A percentile compares a stretch with the other conserved stretches of the same genome.
Evolutionary conservation across 805 yeast species (phyloP).

Genomic region (Teunomyces cretensis): DNA sequence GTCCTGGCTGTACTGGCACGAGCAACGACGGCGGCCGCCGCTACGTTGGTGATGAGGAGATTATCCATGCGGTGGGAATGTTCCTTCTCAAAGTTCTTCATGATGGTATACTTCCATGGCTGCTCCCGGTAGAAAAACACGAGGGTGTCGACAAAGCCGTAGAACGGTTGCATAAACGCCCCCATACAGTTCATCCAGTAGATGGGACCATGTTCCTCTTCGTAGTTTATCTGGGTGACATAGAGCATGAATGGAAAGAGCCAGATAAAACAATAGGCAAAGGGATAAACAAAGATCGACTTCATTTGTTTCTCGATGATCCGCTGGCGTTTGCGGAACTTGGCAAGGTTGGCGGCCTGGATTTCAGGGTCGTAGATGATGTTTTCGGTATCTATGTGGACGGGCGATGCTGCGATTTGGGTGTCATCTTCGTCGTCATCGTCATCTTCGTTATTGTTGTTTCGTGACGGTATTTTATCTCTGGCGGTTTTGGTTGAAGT

Average conservation of each 20-base stretch:
- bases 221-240: slow-evolving; percentile 53
- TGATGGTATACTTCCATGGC: slow-evolving; percentile 65
- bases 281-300: slow-evolving; percentile 78
- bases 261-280: slow-evolving; percentile 81
- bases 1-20: neutral
- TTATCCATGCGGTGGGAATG: slow-evolving; percentile 27
- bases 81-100: slow-evolving; percentile 38
- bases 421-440: slow-evolving; percentile 26
- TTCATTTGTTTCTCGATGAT: slow-evolving; percentile 76
- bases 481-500: neutral
- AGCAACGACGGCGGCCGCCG: slow-evolving; percentile 1
- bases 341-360: slow-evolving; percentile 59
- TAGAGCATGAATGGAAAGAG: slow-evolving; percentile 72
- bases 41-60: slow-evolving; percentile 1
- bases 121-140: slow-evolving; percentile 77
- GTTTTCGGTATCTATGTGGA: slow-evolving; percentile 18
- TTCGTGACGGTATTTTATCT: no score
- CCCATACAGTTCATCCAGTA: slow-evolving; percentile 65
- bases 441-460: slow-evolving; percentile 15
- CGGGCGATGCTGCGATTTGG: slow-evolving; percentile 16
- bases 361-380: slow-evolving; percentile 37
- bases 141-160: slow-evolving; percentile 72
- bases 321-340: slow-evolving; percentile 61
- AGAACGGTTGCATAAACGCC: slow-evolving; percentile 79
- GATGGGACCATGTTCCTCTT: slow-evolving; percentile 48